Conservation (phyloP, 2,329 filamentous ascomycete genomes). For the Fusarium tuaranense region DNA sequence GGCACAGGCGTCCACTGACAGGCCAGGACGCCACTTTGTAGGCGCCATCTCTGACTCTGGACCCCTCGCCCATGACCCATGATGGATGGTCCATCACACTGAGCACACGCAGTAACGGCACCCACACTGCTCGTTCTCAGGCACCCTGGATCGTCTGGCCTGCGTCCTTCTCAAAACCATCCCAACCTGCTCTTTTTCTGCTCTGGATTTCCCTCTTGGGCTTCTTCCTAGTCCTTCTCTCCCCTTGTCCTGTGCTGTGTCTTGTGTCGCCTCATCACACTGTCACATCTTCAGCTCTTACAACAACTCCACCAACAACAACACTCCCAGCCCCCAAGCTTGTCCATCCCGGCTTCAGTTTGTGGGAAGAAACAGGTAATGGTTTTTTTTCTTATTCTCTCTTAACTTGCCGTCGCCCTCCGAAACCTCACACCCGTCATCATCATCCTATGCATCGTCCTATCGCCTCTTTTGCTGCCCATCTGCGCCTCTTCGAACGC, state of each 20-base stretch:
- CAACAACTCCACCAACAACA: constrained; percentile 37
- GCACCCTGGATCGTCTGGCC: constrained; percentile 37
- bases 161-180: constrained; percentile 44
- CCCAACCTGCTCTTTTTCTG: constrained; percentile 43
- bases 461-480: constrained; percentile 16
- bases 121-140: constrained; percentile 28
- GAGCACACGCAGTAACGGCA: constrained; percentile 43
- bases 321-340: constrained; percentile 27
- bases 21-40: constrained; percentile 53
- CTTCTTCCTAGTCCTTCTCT: constrained; percentile 38
- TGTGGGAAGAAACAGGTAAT: constrained; percentile 19
- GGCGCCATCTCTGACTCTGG: constrained; percentile 58
- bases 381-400: not conserved
- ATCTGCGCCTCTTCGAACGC: constrained; percentile 19
- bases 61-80: constrained; percentile 50
- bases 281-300: constrained; percentile 42
- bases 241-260: constrained; percentile 24
- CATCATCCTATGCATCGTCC: not conserved
- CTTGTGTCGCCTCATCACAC: constrained; percentile 39
- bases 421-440: not conserved
- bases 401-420: constrained; percentile 8
- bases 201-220: constrained; percentile 42
- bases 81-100: constrained; percentile 41
- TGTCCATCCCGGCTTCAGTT: constrained; percentile 14
- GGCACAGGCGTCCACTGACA: constrained; percentile 56